Base-by-base conservation (phyloP, 164 flowering plant genomes). In the Buxus sempervirens region DNA sequence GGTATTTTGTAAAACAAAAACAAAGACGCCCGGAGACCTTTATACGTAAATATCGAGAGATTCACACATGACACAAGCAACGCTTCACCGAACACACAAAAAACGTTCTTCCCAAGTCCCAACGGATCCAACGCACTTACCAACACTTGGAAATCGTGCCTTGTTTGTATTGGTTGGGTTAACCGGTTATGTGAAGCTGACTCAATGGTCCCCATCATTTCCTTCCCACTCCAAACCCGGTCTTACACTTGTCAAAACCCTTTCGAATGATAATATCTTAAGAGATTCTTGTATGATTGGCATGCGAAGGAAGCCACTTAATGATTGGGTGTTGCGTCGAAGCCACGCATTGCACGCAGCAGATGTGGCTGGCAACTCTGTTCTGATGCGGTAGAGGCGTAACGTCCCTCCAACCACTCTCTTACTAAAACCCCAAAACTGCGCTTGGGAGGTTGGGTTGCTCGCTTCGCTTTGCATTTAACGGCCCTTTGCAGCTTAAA, bases 401-500 rank as follows among this genome's bases (percentile, higher is more conserved):
- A 5, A 45, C 51, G 51, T 45, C 13, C 51, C 10, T 45, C 51
- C 51, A 45, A 45, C 51, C 12, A 45, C 5, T 15, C 51, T 2
- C n/a, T n/a, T n/a, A n/a, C n/a, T n/a, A n/a, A n/a, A n/a, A 45
- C 5, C 51, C 51, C 7, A 32, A 32, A 45, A 45, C 13, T 45
- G 5, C 18, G 14, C 1, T 6, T 5, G 51, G 14, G 16, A 10
- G 51, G 51, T 5, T 41, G 45, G 45, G 45, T 23, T 9, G 10
- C 15, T 48, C 19, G 26, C 15, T 20, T 56, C 45, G 38, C 3
- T 32, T 32, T 32, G 38, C 38, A 32, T 3, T 32, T 32, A 3
- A 3, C 3, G 7, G 7, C 56, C 57, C 66, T 69, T 70, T 59
- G 58, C 68, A 48, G 58, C 68, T 32, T 23, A 64, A 32, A 64